Evolutionary conservation across 306 rosid genomes (phyloP).

Genomic region (Medicago ruthenica): DNA sequence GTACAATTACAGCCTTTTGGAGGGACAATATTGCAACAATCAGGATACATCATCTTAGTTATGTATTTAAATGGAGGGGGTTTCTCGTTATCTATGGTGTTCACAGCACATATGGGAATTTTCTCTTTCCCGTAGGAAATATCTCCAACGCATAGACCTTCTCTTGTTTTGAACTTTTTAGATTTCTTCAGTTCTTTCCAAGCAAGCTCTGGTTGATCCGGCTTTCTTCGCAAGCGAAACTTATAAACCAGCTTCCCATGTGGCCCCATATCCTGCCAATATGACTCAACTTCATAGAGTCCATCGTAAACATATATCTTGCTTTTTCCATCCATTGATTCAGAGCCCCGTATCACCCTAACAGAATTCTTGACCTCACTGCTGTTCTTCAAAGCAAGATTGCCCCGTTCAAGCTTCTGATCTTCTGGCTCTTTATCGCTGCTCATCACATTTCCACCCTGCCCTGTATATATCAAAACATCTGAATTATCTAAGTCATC

Average conservation of each 20-base stretch:
- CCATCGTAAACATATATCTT: conserved; percentile 84
- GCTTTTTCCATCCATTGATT: conserved; percentile 65
- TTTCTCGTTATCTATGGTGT: conserved; percentile 75
- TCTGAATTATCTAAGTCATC: conserved; percentile 75
- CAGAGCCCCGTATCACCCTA: conserved; percentile 88
- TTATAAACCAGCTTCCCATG: conserved; percentile 80
- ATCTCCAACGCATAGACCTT: conserved; percentile 73
- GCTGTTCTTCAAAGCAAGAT: conserved; percentile 90
- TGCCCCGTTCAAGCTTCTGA: conserved; percentile 93
- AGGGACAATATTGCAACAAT: conserved; percentile 53
- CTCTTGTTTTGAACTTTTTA: conserved; percentile 69
- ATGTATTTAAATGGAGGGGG: conserved; percentile 79
- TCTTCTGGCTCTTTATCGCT: conserved; percentile 82
- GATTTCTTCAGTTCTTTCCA: conserved; percentile 80
- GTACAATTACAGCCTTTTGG: conserved; percentile 73
- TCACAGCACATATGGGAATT: conserved; percentile 80
- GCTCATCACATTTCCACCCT: conserved; percentile 84
- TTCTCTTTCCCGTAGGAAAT: conserved; percentile 83
- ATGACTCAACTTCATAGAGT: conserved; percentile 67
- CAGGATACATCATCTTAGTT: conserved; percentile 76
- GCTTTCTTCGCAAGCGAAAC: conserved; percentile 72
- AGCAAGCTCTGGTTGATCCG: conserved; percentile 89
- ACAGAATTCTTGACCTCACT: conserved; percentile 68
- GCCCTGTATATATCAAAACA: conserved; percentile 79
- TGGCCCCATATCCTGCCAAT: conserved; percentile 83